Percentiles rank a stretch among this genome's conserved stretches.
phyloP scores from a whole-genome alignment of 2,329 filamentous ascomycete species.

The Diaporthe eres region DNA sequence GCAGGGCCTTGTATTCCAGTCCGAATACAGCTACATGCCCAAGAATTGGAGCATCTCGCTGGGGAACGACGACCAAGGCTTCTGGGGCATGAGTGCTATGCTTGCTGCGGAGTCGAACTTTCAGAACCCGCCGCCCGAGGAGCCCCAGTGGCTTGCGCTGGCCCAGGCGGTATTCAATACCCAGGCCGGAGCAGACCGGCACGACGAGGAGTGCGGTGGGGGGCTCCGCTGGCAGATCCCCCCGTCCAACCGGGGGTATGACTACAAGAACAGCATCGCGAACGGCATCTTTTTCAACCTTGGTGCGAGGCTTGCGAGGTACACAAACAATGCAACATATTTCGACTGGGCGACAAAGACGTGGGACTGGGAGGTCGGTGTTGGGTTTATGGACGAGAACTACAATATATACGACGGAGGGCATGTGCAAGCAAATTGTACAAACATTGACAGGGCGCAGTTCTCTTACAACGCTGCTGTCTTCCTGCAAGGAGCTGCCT shows the following conservation, averaged over 20 bases:
- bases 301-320: constrained; percentile 69
- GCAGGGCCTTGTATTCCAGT: constrained; percentile 48
- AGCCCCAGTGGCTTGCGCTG: constrained; percentile 67
- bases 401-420: constrained; percentile 75
- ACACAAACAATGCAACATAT: constrained; percentile 68
- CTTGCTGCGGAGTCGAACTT: constrained; percentile 69
- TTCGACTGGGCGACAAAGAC: constrained; percentile 64
- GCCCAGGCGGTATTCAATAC: constrained; percentile 73
- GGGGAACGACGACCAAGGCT: constrained; percentile 75
- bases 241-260: constrained; percentile 72
- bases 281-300: constrained; percentile 60
- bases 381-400: constrained; percentile 63
- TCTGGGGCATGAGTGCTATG: constrained; percentile 74
- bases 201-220: constrained; percentile 69
- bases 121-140: constrained; percentile 63
- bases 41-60: constrained; percentile 50
- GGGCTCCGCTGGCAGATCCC: constrained; percentile 77
- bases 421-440: constrained; percentile 67
- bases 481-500: constrained; percentile 70
- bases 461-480: constrained; percentile 74
- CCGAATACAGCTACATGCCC: constrained; percentile 48
- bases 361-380: constrained; percentile 64
- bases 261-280: constrained; percentile 69
- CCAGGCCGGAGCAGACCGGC: constrained; percentile 68
- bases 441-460: constrained; percentile 67